A percentile compares a stretch with the other conserved stretches of the same genome.
Evolutionary conservation across 345 rosid genomes (phyloP).

Genomic region (Acer yangbiense): DNA sequence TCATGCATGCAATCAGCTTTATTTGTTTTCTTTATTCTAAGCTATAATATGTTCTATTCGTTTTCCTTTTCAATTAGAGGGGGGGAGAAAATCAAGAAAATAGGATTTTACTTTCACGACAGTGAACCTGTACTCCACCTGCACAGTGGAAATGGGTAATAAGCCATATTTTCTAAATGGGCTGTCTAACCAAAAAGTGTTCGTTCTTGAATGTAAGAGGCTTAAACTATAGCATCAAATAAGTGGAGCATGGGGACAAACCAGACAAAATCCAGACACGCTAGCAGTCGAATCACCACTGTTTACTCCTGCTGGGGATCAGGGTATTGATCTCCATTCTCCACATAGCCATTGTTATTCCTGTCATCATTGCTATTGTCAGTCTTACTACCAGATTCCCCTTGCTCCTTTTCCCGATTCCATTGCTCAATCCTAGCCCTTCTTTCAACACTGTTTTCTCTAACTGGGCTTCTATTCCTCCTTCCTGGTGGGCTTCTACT

Average conservation of each 20-base stretch:
- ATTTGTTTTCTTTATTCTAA: not conserved
- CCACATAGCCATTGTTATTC: conserved; percentile 19
- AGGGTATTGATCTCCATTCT: conserved; percentile 30
- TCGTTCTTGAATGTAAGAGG: not conserved
- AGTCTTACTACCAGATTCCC: conserved; percentile 17
- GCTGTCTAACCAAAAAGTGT: conserved; percentile 16
- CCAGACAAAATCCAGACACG: conserved; percentile 4
- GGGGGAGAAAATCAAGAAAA: not conserved
- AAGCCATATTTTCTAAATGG: conserved; percentile 32
- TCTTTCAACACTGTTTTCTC: conserved; percentile 58
- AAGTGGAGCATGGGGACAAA: conserved; percentile 19
- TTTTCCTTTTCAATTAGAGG: not conserved
- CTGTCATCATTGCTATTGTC: conserved; percentile 22
- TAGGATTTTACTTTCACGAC: conserved; percentile 35
- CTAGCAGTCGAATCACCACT: conserved; percentile 9
- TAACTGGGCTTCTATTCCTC: conserved; percentile 46
- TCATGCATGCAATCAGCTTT: not conserved
- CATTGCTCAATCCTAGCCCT: conserved; percentile 61
- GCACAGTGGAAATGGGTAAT: conserved; percentile 50
- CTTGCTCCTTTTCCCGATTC: conserved; percentile 58
- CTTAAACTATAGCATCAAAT: not conserved
- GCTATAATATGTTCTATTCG: not conserved
- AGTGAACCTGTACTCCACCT: conserved; percentile 51
- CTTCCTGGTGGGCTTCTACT: conserved; percentile 44
- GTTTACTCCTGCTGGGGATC: conserved; percentile 27